Conservation (phyloP, 768 basidiomycete species). For the Cystobasidium tubakii region DNA sequence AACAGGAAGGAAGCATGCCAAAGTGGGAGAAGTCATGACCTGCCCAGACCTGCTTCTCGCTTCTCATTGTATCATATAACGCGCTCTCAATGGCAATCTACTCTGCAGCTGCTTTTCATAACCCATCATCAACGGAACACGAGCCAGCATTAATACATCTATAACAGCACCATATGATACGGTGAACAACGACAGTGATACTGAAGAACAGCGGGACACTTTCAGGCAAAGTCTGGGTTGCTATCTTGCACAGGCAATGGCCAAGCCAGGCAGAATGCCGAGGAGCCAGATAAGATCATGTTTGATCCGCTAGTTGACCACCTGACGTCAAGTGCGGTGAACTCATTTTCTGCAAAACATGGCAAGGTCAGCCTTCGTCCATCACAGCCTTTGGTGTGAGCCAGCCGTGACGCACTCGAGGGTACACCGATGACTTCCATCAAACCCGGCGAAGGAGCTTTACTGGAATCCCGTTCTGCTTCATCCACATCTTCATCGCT, state of each 20-base stretch:
- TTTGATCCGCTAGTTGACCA: conserved; percentile 12
- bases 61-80: neutral
- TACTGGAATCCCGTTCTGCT: neutral
- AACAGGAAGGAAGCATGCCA: conserved; percentile 26
- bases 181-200: no score
- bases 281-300: conserved; percentile 13
- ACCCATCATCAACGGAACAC: no score
- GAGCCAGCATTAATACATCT: no score
- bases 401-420: neutral
- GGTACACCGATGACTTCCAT: conserved; percentile 27
- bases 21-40: conserved; percentile 35
- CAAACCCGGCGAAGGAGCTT: neutral
- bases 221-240: neutral
- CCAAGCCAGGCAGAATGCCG: conserved; percentile 23
- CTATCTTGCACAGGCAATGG: conserved; percentile 16
- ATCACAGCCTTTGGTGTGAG: no score
- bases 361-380: no score
- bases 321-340: neutral
- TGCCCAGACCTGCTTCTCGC: neutral
- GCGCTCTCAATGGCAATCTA: neutral
- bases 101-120: no score
- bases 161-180: no score
- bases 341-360: conserved; percentile 15
- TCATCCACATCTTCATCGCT: conserved; percentile 21
- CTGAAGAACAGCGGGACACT: no score